A percentile compares a stretch with the other conserved stretches of the same genome.
Evolutionary conservation across 306 rosid genomes (phyloP).

Genomic region (Cicer chorassanicum): DNA sequence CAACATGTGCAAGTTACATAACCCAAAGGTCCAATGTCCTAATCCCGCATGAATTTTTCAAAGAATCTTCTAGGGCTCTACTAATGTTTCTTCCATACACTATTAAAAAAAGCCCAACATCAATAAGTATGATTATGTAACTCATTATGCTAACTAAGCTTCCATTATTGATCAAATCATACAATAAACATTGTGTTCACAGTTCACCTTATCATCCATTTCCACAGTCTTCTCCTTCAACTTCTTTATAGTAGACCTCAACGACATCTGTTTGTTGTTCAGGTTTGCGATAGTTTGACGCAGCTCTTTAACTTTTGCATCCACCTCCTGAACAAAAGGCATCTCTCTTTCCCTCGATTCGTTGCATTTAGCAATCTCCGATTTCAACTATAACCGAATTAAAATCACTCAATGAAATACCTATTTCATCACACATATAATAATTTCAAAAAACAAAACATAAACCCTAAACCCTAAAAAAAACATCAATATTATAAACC

Average conservation of each 20-base stretch:
- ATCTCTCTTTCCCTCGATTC: conserved; percentile 75
- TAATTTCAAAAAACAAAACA: not conserved
- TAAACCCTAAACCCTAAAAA: no score
- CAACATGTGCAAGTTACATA: not conserved
- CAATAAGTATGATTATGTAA: conserved; percentile 17
- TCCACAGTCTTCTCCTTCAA: conserved; percentile 71
- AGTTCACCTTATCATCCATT: conserved; percentile 77
- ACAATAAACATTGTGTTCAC: not conserved
- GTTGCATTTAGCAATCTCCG: conserved; percentile 59
- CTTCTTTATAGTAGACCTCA: conserved; percentile 63
- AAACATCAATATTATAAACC: conserved; percentile 49
- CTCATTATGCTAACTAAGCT: conserved; percentile 14
- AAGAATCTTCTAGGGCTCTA: not conserved
- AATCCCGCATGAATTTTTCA: not conserved
- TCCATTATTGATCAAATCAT: conserved; percentile 12
- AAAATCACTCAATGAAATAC: conserved; percentile 24
- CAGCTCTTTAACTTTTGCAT: conserved; percentile 70
- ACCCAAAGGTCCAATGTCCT: conserved; percentile 5
- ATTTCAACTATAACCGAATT: conserved; percentile 56
- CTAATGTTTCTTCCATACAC: conserved; percentile 5
- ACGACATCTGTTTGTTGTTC: conserved; percentile 67
- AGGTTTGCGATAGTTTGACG: conserved; percentile 68
- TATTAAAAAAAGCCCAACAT: conserved; percentile 17
- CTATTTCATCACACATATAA: not conserved
- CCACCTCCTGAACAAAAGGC: conserved; percentile 78